Evolutionary conservation across 2,329 filamentous ascomycete genomes (phyloP).

Genomic region (Talaromyces sp.): DNA sequence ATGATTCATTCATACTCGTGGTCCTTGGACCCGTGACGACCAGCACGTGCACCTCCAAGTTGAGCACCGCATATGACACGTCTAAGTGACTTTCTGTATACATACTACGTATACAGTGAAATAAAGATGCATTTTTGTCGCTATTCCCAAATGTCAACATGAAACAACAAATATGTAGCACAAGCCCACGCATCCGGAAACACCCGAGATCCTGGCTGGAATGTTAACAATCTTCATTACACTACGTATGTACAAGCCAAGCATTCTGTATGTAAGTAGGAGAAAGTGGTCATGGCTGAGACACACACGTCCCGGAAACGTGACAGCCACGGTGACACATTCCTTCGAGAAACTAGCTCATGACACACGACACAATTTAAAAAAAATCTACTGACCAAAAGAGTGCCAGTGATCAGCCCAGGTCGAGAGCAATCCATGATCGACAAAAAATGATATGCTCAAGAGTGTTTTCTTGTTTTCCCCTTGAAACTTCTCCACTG

Average conservation of each 20-base stretch:
- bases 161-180: background rate
- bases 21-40: background rate
- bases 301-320: background rate
- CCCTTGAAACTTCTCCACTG: background rate
- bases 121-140: background rate
- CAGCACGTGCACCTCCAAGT: background rate
- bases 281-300: background rate
- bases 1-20: background rate
- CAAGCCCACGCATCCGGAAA: background rate
- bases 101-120: background rate
- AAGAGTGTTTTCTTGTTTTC: background rate
- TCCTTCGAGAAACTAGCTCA: background rate
- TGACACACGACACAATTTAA: background rate
- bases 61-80: no score
- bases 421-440: background rate
- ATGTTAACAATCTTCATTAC: background rate
- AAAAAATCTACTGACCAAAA: background rate
- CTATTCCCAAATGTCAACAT: background rate
- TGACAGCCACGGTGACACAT: background rate
- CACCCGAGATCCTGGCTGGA: background rate
- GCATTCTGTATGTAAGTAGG: background rate
- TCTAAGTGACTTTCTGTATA: background rate
- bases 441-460: background rate
- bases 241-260: background rate
- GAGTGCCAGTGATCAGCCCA: background rate